Evolutionary conservation across 2,329 filamentous ascomycete genomes (phyloP).

Genomic region (Botrytis squamosa): DNA sequence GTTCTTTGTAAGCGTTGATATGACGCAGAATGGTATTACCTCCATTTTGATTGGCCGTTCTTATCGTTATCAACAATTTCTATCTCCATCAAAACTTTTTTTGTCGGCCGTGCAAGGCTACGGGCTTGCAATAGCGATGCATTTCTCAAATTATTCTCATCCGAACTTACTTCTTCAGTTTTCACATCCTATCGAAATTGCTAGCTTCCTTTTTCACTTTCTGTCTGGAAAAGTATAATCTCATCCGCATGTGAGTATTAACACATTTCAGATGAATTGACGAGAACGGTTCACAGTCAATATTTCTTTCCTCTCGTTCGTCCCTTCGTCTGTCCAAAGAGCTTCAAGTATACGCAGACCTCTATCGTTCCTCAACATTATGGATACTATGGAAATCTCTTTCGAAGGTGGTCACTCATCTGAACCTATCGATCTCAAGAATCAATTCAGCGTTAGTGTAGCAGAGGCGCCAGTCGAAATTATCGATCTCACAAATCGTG

Average conservation of each 20-base stretch:
- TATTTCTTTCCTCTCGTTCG: background rate
- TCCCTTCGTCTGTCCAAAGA: background rate
- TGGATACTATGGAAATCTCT: background rate
- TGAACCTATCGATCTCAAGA: background rate
- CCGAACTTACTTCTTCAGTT: background rate
- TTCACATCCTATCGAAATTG: background rate
- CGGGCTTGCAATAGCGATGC: background rate
- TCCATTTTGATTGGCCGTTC: background rate
- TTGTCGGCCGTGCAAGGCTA: background rate
- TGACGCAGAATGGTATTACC: slow-evolving; percentile 10
- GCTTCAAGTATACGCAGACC: background rate
- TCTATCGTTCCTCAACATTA: background rate
- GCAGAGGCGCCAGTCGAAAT: background rate
- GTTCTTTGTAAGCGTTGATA: slow-evolving; percentile 14
- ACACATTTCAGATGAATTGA: background rate
- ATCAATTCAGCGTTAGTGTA: background rate
- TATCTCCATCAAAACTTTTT: slow-evolving; percentile 8
- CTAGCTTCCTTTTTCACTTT: background rate
- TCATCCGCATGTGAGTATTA: background rate
- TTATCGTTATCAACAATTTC: background rate
- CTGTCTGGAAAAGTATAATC: background rate
- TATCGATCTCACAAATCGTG: background rate
- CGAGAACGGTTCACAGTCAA: background rate
- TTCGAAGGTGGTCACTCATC: background rate
- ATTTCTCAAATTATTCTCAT: background rate